phyloP scores from a whole-genome alignment of 352 stramenopile genomes.

The Phytopythium aichiense region DNA sequence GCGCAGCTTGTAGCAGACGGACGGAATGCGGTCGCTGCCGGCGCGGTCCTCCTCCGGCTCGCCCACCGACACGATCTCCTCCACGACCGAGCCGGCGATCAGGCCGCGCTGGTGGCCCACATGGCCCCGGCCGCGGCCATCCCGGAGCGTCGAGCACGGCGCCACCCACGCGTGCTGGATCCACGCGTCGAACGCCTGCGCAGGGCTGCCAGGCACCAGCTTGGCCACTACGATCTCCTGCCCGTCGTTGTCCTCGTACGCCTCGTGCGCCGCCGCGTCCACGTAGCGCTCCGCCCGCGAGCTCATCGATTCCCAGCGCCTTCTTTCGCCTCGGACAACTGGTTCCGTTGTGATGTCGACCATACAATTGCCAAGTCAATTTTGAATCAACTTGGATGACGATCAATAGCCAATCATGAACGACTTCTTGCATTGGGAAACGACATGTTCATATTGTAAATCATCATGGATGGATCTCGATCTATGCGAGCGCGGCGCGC shows the following conservation, averaged over 20 bases:
- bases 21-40: slow-evolving; percentile 31
- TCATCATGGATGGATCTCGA: neutral
- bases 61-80: slow-evolving; percentile 52
- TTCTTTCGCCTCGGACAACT: neutral
- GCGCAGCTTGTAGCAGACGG: slow-evolving; percentile 42
- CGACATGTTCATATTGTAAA: slow-evolving; percentile 1
- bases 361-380: too few species aligned
- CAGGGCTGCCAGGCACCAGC: slow-evolving; percentile 28
- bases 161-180: slow-evolving; percentile 41
- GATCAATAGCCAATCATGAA: too few species aligned
- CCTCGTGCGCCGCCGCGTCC: slow-evolving; percentile 33
- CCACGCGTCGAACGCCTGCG: slow-evolving; percentile 47
- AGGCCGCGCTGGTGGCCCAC: slow-evolving; percentile 32
- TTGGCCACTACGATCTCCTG: slow-evolving; percentile 42
- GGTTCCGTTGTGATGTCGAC: too few species aligned
- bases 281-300: slow-evolving; percentile 23
- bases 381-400: too few species aligned
- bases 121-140: slow-evolving; percentile 32
- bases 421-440: slow-evolving; percentile 1
- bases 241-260: slow-evolving; percentile 43
- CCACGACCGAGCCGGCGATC: slow-evolving; percentile 38
- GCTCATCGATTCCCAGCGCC: slow-evolving; percentile 1
- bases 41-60: slow-evolving; percentile 27
- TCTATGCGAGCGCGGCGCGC: neutral
- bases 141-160: slow-evolving; percentile 22